A percentile compares a stretch with the other conserved stretches of the same genome.
Conservation (phyloP, 371 early-diverging fungal genomes). For the Mucor lusitanicus region DNA sequence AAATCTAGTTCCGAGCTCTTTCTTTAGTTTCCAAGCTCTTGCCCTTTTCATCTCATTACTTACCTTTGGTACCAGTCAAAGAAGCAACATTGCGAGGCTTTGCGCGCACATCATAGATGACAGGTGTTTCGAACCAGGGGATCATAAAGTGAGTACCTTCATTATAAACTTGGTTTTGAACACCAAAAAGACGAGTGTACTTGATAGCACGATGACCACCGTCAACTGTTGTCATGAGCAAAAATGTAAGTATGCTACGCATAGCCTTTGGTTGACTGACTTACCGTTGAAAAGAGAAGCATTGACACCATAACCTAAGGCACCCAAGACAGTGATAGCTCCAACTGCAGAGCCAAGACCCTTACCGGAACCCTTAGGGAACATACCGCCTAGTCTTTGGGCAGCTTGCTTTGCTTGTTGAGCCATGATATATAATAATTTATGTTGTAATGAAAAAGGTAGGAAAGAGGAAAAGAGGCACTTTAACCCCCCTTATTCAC, state of each 20-base stretch:
- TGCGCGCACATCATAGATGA: slow-evolving; percentile 96
- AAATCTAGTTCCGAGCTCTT: slow-evolving; percentile 66
- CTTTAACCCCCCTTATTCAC: neutral
- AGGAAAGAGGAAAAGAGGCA: neutral
- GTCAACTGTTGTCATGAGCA: slow-evolving; percentile 70
- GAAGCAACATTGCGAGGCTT: slow-evolving; percentile 97
- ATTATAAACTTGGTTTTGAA: slow-evolving; percentile 78
- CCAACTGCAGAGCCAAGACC: slow-evolving; percentile 69
- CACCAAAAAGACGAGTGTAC: slow-evolving; percentile 95
- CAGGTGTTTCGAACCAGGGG: slow-evolving; percentile 96
- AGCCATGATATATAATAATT: slow-evolving; percentile 32
- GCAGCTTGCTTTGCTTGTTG: slow-evolving; percentile 68
- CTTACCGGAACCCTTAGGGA: slow-evolving; percentile 66
- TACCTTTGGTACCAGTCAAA: slow-evolving; percentile 98
- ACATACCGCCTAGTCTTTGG: slow-evolving; percentile 63
- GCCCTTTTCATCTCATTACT: neutral
- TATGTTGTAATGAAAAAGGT: neutral
- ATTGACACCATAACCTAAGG: slow-evolving; percentile 72
- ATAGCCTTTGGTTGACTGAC: neutral
- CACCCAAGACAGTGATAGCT: slow-evolving; percentile 68
- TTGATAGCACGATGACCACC: slow-evolving; percentile 98
- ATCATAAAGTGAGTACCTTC: slow-evolving; percentile 98
- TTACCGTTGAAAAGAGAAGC: slow-evolving; percentile 84
- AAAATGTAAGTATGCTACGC: neutral
- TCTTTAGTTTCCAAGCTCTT: neutral